Base-by-base conservation (phyloP, 2,329 filamentous ascomycete species). In the Clarireedia hainanense region DNA sequence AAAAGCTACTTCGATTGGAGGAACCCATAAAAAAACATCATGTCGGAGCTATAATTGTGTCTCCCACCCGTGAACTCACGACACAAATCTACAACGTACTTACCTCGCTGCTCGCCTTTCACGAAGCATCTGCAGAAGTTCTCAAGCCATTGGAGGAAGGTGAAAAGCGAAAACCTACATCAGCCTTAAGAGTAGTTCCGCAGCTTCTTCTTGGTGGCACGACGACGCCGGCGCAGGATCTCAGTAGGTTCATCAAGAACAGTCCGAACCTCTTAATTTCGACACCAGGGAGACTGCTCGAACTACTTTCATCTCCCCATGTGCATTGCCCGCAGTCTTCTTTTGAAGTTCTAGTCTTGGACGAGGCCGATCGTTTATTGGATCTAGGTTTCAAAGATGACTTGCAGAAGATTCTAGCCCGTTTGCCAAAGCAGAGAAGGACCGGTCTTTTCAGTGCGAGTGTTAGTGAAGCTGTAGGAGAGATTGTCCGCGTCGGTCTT, bases 321-420 rank as follows among this genome's bases (percentile, higher is more conserved):
- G 91, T 96, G 14, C 89, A 95, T 69, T 91, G 89, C 64, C 85
- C 89, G 0, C 87, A 92, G 59, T 91, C 89, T 1, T 89, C 89
- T 0, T 97, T 99, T 63, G 92, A 99, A 69, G 83, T 90, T 50
- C 80, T 99, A 10, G 88, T 99, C 3, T 79, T 99, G 37, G 94
- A 99, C 68, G 94, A 99, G 74, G 94, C 92, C 50, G 94, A 99
- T 71, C 81, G 94, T 57, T 75, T 99, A 26, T 77, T 99, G 10
- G 94, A 99, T 72, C 79, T 97, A 23, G 94, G 95, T 5, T 97
- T 99, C 73, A 94, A 95, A 70, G 85, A 89, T 55, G 91, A 96
- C 63, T 73, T 99, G 27, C 89, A 94, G 63, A 88, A 84, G 55
- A 96, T 97, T 42, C 74, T 99, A 23, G 82, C 83, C 0, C 81